Base-by-base conservation (phyloP, 441 rosid species). In the Gossypium gossypioides region DNA sequence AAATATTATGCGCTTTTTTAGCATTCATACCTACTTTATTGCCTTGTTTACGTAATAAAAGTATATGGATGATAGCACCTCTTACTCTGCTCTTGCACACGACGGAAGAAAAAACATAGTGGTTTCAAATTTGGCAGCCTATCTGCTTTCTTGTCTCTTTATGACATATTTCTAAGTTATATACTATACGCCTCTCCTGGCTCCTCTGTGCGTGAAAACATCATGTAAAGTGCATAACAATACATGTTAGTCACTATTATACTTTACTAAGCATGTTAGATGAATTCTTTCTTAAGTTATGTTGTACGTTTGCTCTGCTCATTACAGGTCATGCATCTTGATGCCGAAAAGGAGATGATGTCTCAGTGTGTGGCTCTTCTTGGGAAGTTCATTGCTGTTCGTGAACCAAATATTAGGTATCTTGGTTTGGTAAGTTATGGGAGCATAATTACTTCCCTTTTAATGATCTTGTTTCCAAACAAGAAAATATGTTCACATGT, bases 321-420 rank as follows among this genome's bases (percentile, higher is more conserved):
- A 6, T 75, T 55, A 52, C 83, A 96, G 99, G 97, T 96, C 78
- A 91, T 96, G 96, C 99, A 96, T 84, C 98, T 96, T 78, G 96
- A 96, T 88, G 99, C 99, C 71, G 99, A 96, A 81, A 93, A 90
- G 69, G 99, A 96, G 86, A 93, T 96, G 98, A 91, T 96, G 94
- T 91, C 99, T 78, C 99, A 96, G 78, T 93, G 99, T 76, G 96
- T 96, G 72, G 97, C 97, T 63, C 96, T 96, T 74, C 96, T 96
- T 55, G 99, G 99, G 64, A 96, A 92, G 82, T 96, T 91, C 78
- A 90, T 96, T 73, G 96, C 98, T 16, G 99, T 96, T 48, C 96
- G 99, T 48, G 98, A 96, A 81, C 99, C 99, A 68, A 96, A 96
- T 79, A 96, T 96, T 77, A 86, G 99, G 75, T 96, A 96, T 80